phyloP scores from a whole-genome alignment of 352 stramenopile species.

The Phytopythium litorale region DNA sequence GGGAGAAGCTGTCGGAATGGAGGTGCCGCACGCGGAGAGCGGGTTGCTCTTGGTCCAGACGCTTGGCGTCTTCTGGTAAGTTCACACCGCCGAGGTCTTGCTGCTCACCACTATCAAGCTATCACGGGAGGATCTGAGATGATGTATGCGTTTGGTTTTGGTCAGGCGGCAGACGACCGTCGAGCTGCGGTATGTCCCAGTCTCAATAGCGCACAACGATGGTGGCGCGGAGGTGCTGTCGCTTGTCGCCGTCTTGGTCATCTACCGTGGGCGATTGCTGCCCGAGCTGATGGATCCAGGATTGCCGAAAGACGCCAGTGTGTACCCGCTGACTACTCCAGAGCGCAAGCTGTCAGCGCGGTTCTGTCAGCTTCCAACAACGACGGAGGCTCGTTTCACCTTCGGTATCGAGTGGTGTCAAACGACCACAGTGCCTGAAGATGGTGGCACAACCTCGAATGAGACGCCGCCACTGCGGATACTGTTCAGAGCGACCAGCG shows the following conservation, averaged over 20 bases:
- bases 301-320: not conserved
- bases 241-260: not conserved
- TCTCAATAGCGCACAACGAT: not conserved
- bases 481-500: not conserved
- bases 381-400: not conserved
- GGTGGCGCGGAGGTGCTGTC: not conserved
- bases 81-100: not conserved
- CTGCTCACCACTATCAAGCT: not conserved
- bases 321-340: not conserved
- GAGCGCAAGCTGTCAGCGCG: not conserved
- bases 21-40: not conserved
- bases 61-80: conserved; percentile 1
- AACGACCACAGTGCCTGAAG: not conserved
- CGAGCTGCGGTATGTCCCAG: conserved; percentile 1
- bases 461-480: not conserved
- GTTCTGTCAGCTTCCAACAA: not conserved
- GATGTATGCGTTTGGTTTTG: not conserved
- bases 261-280: not conserved
- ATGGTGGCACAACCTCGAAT: too few relatives aligned
- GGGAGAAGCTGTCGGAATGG: not conserved
- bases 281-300: not conserved
- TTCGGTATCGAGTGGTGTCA: not conserved
- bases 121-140: not conserved
- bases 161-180: not conserved
- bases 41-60: conserved; percentile 4